A percentile compares a stretch with the other conserved stretches of the same genome.
Evolutionary conservation across 2,329 filamentous ascomycete species (phyloP).

Genomic region (Thelonectria discophora): DNA sequence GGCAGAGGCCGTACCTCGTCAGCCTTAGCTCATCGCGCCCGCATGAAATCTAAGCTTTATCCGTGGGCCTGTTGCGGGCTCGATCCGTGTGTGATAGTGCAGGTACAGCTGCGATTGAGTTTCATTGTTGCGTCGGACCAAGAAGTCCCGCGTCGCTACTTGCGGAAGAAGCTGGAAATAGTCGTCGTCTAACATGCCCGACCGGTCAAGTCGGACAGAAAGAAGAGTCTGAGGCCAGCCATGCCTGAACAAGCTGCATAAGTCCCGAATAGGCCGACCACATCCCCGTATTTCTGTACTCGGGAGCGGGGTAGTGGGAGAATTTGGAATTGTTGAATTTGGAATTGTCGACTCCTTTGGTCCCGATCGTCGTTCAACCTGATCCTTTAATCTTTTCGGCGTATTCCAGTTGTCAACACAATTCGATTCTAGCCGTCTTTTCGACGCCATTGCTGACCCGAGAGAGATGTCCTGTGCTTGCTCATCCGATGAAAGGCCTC

Average conservation of each 20-base stretch:
- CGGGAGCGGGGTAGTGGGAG: slow-evolving; percentile 6
- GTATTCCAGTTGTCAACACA: not conserved
- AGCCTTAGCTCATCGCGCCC: slow-evolving; percentile 37
- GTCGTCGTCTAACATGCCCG: slow-evolving; percentile 8
- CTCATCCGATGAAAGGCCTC: slow-evolving; percentile 15
- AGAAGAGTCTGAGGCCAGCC: slow-evolving; percentile 7
- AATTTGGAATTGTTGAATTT: slow-evolving; percentile 24
- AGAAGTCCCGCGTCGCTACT: slow-evolving; percentile 2
- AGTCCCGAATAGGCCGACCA: slow-evolving; percentile 13
- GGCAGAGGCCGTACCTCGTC: slow-evolving; percentile 22
- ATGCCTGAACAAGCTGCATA: not conserved
- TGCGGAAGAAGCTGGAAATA: not conserved
- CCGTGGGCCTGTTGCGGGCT: not conserved
- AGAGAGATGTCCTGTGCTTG: not conserved
- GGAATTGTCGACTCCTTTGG: not conserved
- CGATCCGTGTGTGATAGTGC: slow-evolving; percentile 13
- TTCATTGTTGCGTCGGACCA: slow-evolving; percentile 2
- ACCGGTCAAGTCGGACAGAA: slow-evolving; percentile 10
- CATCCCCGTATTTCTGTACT: not conserved
- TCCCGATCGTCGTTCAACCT: not conserved
- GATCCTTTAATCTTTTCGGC: not conserved
- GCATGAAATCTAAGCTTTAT: slow-evolving; percentile 13
- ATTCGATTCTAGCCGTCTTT: not conserved
- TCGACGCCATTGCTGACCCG: not conserved
- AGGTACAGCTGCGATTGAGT: not conserved